Conservation (phyloP, 2,329 filamentous ascomycete species). For the Venturia pyrina region DNA sequence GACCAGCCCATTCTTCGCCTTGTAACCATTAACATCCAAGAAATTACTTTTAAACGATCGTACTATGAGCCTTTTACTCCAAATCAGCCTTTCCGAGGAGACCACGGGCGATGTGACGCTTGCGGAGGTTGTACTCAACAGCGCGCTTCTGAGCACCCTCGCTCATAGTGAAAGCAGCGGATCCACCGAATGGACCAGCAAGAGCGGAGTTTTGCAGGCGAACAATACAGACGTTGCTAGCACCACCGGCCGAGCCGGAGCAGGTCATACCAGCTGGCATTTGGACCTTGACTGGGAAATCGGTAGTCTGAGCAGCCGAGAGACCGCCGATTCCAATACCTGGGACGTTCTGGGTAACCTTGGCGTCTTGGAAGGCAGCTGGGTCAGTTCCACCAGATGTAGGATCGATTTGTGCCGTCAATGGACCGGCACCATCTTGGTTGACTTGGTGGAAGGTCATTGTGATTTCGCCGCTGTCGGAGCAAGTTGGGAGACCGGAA, state of each 20-base stretch:
- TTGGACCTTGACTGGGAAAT: conserved; percentile 54
- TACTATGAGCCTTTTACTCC: not conserved
- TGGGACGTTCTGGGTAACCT: conserved; percentile 52
- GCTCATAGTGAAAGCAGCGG: conserved; percentile 54
- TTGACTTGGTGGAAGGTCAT: conserved; percentile 62
- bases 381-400: conserved; percentile 54
- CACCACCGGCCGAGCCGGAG: conserved; percentile 48
- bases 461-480: conserved; percentile 49
- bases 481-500: conserved; percentile 49
- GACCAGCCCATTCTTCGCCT: not conserved
- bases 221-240: conserved; percentile 53
- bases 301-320: conserved; percentile 49
- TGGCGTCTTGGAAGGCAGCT: conserved; percentile 48
- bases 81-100: conserved; percentile 10
- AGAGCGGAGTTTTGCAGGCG: conserved; percentile 52
- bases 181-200: conserved; percentile 58
- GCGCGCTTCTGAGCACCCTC: conserved; percentile 50
- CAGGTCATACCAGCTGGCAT: conserved; percentile 62
- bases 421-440: conserved; percentile 58
- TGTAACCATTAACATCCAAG: not conserved
- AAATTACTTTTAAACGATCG: not conserved
- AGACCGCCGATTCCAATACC: conserved; percentile 48
- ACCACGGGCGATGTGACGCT: conserved; percentile 14
- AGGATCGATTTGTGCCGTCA: conserved; percentile 50
- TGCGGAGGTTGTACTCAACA: conserved; percentile 37